Conservation (phyloP, 768 basidiomycete species). For the Clitopilus passeckerianus region DNA sequence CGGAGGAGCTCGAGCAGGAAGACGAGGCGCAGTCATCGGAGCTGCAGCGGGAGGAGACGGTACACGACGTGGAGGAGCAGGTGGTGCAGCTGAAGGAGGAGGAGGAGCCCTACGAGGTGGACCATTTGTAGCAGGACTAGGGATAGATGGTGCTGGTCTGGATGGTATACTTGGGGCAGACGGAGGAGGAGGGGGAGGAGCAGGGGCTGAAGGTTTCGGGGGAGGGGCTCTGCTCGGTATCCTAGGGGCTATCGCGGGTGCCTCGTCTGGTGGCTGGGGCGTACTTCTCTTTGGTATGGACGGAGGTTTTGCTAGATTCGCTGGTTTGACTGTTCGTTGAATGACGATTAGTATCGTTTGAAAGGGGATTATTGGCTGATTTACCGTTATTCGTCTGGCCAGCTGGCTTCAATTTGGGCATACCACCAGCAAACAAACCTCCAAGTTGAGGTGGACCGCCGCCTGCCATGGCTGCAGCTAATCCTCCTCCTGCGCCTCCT, state of each 20-base stretch:
- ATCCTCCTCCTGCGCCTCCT: constrained; percentile 19
- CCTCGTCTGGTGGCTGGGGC: constrained; percentile 20
- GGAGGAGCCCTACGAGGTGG: constrained; percentile 36
- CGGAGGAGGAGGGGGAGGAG: constrained; percentile 27
- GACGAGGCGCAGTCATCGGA: constrained; percentile 22
- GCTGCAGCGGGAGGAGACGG: background rate
- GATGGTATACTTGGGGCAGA: constrained; percentile 31
- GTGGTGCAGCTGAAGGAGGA: constrained; percentile 19
- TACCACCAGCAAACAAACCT: constrained; percentile 84
- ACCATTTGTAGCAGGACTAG: constrained; percentile 28
- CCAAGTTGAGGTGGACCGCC: constrained; percentile 74
- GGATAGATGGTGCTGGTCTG: constrained; percentile 28
- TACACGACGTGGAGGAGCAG: background rate
- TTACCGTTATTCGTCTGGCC: constrained; percentile 55
- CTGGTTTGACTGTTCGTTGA: constrained; percentile 46
- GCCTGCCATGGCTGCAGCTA: constrained; percentile 16
- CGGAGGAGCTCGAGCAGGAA: constrained; percentile 35
- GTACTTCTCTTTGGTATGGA: constrained; percentile 49
- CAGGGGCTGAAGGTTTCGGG: constrained; percentile 24
- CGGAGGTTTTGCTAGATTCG: constrained; percentile 63
- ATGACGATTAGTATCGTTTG: background rate
- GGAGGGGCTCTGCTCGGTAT: constrained; percentile 3
- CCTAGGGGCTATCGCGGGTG: constrained; percentile 17
- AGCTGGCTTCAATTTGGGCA: constrained; percentile 87
- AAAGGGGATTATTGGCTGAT: constrained; percentile 11